These are phyloP conservation scores for Geotrichum siamense DNA, from an alignment of 1,139 yeast species.

Conservation along the genomic window DNA sequence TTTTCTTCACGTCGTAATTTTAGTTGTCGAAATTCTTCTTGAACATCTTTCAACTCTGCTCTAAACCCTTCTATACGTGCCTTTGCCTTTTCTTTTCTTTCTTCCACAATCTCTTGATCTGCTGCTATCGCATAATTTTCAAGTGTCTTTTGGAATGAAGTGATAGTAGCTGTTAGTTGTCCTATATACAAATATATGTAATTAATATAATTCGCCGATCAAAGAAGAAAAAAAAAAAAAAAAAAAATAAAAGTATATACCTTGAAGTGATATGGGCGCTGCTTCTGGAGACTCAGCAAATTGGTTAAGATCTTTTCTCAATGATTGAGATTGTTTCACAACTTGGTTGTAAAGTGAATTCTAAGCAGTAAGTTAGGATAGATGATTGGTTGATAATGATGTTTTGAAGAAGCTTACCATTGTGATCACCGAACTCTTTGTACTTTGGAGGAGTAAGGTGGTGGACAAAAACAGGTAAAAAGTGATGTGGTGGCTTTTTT, in stretches of 20 bases:
- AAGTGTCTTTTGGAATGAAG: slow-evolving; percentile 67
- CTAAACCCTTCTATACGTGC: slow-evolving; percentile 55
- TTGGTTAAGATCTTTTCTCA: slow-evolving; percentile 58
- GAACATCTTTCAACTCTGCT: slow-evolving; percentile 50
- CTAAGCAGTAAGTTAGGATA: too few relatives aligned
- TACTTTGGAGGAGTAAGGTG: too few relatives aligned
- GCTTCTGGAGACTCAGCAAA: slow-evolving; percentile 62
- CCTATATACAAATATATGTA: slow-evolving; percentile 32
- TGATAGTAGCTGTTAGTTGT: slow-evolving; percentile 76
- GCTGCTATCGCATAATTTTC: slow-evolving; percentile 67
- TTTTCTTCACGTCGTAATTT: slow-evolving; percentile 59
- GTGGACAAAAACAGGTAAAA: too few relatives aligned
- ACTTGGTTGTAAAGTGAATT: slow-evolving; percentile 74
- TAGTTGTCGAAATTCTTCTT: slow-evolving; percentile 53
- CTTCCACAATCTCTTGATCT: slow-evolving; percentile 51
- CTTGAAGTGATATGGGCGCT: slow-evolving; percentile 70
- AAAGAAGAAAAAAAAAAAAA: not conserved
- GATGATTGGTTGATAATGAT: too few relatives aligned
- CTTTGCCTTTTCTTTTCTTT: slow-evolving; percentile 55
- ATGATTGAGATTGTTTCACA: slow-evolving; percentile 68
- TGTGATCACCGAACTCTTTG: too few relatives aligned
- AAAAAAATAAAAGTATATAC: slow-evolving; percentile 25
- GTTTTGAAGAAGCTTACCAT: too few relatives aligned
- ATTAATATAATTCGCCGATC: too few relatives aligned
- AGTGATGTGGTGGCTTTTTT: too few relatives aligned